Evolutionary conservation across 2,329 filamentous ascomycete genomes (phyloP), one percentile per base, ranked within the genome.

Genomic region (Aspergillus pseudoterreus): DNA sequence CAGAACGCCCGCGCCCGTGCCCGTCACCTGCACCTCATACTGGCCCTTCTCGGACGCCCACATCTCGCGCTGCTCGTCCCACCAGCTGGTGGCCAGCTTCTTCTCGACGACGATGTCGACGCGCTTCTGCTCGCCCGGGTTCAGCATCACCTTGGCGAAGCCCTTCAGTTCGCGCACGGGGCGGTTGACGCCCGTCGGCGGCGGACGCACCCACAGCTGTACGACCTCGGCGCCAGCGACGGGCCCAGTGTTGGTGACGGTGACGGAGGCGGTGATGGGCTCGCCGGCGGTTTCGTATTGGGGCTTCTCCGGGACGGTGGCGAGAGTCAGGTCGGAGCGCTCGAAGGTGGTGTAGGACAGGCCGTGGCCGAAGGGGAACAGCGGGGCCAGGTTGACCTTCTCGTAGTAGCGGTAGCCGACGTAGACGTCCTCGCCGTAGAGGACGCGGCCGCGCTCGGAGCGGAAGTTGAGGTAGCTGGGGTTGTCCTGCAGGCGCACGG

Each of bases 401-500:
- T 94, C 88, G 67, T 90, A 94, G 74, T 85, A 90, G 19, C 88
- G 79, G 72, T 94, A 94, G 3, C 89, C 89, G 35, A 92, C 78
- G 67, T 90, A 92, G 43, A 94, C 76, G 54, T 90, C 88, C 69
- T 94, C 89, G 43, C 87, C 87, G 64, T 92, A 94, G 1, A 90
- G 74, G 0, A 86, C 84, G 51, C 86, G 80, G 42, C 87, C 82
- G 33, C 84, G 83, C 68, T 92, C 87, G 11, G 80, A 80, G 35
- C 79, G 75, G 69, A 85, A 92, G 74, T 90, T 92, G 61, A 90
- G 77, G 71, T 85, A 91, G 0, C 86, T 82, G 1, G 89, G 88
- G 55, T 87, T 90, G 62, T 91, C 85, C 63, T 86, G 80, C 1
- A 86, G 65, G 14, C 78, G 76, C 47, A 76, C 77, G 1, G 90